Conservation (phyloP, 2,329 filamentous ascomycete species). For the Trichocomaceae sp. region DNA sequence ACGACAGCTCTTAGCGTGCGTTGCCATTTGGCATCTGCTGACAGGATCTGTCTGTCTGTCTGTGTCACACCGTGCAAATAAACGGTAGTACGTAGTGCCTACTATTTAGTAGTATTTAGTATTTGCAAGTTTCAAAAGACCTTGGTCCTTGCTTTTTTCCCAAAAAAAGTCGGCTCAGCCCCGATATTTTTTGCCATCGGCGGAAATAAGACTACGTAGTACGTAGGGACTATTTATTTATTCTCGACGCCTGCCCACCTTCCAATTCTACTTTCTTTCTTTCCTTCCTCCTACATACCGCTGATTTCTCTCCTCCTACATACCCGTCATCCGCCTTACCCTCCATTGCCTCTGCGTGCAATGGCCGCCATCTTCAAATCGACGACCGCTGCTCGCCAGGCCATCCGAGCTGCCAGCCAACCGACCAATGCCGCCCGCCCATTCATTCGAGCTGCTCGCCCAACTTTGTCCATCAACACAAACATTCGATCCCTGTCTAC, state of each 20-base stretch:
- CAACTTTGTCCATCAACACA: slow-evolving; percentile 11
- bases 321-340: no score
- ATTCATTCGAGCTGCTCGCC: slow-evolving; percentile 15
- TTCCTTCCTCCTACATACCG: neutral
- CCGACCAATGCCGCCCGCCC: slow-evolving; percentile 15
- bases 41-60: neutral
- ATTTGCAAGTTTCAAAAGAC: no score
- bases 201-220: neutral
- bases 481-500: slow-evolving; percentile 25
- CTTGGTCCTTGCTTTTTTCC: neutral
- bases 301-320: neutral
- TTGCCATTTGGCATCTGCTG: no score
- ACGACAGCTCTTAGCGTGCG: no score
- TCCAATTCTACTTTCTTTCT: neutral
- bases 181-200: slow-evolving; percentile 9
- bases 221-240: slow-evolving; percentile 9
- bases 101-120: no score
- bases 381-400: slow-evolving; percentile 21
- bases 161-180: neutral
- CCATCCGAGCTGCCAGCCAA: slow-evolving; percentile 20
- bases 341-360: neutral
- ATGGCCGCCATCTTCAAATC: slow-evolving; percentile 25
- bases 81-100: no score
- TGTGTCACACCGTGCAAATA: neutral
- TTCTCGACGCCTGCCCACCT: neutral